A percentile compares a stretch with the other conserved stretches of the same genome.
Evolutionary conservation across 805 yeast species (phyloP).

Genomic region (Candida argentea): DNA sequence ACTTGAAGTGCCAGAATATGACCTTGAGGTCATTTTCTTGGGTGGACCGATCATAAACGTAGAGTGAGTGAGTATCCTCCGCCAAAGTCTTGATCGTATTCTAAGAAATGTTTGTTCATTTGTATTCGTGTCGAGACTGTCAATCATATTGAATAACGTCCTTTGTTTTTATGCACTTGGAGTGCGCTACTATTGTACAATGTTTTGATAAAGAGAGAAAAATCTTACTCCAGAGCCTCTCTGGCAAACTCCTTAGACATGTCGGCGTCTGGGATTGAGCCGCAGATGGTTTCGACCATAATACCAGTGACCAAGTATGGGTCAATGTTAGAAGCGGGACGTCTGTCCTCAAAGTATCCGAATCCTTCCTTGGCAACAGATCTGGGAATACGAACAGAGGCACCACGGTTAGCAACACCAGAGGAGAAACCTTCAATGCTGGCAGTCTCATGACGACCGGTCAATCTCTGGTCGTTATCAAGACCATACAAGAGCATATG

Average conservation of each 20-base stretch:
- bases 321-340: conserved; percentile 99
- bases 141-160: neutral
- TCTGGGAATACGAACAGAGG: conserved; percentile 97
- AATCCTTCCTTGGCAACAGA: conserved; percentile 95
- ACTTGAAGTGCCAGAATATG: too few species aligned
- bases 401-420: conserved; percentile 99
- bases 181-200: neutral
- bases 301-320: conserved; percentile 98
- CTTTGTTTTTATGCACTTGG: neutral
- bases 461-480: conserved; percentile 90
- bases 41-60: too few species aligned
- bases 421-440: conserved; percentile 82
- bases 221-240: conserved; percentile 35
- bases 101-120: too few species aligned
- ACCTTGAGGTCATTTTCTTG: too few species aligned
- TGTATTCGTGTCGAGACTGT: too few species aligned
- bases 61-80: too few species aligned
- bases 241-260: conserved; percentile 85
- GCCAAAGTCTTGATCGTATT: too few species aligned
- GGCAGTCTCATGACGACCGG: conserved; percentile 98
- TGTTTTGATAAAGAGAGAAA: neutral
- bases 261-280: conserved; percentile 90
- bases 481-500: conserved; percentile 92
- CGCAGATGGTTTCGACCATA: conserved; percentile 93
- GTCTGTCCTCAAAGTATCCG: conserved; percentile 99